Base-by-base conservation (phyloP, 495 filamentous ascomycete species). In the Xylaria nigripes region DNA sequence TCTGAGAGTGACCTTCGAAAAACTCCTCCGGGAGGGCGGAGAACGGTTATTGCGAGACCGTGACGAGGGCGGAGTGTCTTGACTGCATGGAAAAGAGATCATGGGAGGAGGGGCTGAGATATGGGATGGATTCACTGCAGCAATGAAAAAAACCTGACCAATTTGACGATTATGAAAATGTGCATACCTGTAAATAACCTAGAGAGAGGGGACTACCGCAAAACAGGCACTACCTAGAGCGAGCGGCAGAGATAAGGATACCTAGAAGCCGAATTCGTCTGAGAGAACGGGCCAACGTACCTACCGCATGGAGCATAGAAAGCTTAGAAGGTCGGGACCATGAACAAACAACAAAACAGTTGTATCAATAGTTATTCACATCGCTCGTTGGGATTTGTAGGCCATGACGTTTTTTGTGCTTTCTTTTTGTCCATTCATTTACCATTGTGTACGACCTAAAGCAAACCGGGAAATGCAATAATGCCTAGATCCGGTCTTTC, bases 391-490 rank as follows among this genome's bases (percentile, higher is more conserved):
- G 21, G 7, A 19, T n/a, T 22, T 52, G 54, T 24, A 53, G 47
- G 18, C 18, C 25, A 18, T 43, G 46, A 23, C 21, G 40, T 16
- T 50, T 57, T 49, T 48, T 41, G 50, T 51, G 44, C 25, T 48
- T 50, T 61, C 30, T 34, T 51, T 58, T 58, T 62, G 61, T 62
- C 52, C 61, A 64, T 67, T 67, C 55, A 59, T 67, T 64, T 66
- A 60, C 57, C 64, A 62, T 66, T 66, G 64, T 59, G 61, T 60
- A 66, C 48, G 58, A 66, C 64, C 64, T 64, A 66, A 55, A 52
- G 61, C 58, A 47, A 67, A 62, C 58, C 61, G 59, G 61, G 59
- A 64, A 59, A 67, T 61, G 61, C 64, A 64, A 67, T 58, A 55
- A 62, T 66, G 51, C 57, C 55, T 63, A 50, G 58, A 52, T 44